Percentiles rank a stretch among this genome's conserved stretches.
Evolutionary conservation across 768 basidiomycete genomes (phyloP).

Genomic region (Lentinula edodes): DNA sequence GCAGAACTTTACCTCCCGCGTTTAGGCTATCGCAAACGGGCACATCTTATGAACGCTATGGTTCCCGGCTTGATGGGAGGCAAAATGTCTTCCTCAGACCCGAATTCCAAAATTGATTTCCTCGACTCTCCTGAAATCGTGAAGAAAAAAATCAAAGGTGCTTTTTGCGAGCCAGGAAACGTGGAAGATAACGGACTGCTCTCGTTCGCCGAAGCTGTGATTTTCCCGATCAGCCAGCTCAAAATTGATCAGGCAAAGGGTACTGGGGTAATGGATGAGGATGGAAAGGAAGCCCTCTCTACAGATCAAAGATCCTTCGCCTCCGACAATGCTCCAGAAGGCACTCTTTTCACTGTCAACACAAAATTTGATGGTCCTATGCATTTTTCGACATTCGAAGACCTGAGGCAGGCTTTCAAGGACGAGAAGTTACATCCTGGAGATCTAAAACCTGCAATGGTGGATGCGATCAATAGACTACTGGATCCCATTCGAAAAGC

Average conservation of each 20-base stretch:
- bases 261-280: constrained; percentile 31
- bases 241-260: constrained; percentile 55
- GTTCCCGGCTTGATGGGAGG: constrained; percentile 91
- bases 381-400: constrained; percentile 66
- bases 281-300: constrained; percentile 22
- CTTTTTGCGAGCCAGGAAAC: constrained; percentile 94
- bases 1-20: constrained; percentile 93
- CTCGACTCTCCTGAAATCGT: constrained; percentile 82
- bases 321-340: constrained; percentile 64
- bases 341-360: constrained; percentile 74
- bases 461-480: constrained; percentile 65
- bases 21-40: constrained; percentile 89
- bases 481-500: constrained; percentile 76
- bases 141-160: constrained; percentile 84
- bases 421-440: constrained; percentile 79
- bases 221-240: constrained; percentile 81
- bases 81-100: constrained; percentile 98
- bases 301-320: constrained; percentile 62
- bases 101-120: constrained; percentile 97
- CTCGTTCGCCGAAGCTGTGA: constrained; percentile 78
- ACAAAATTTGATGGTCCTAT: constrained; percentile 77
- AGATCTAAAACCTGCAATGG: constrained; percentile 80
- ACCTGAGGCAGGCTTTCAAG: constrained; percentile 69
- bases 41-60: constrained; percentile 98
- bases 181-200: constrained; percentile 84